Conservation (phyloP, 768 basidiomycete genomes). For the Amanita exitialis region DNA sequence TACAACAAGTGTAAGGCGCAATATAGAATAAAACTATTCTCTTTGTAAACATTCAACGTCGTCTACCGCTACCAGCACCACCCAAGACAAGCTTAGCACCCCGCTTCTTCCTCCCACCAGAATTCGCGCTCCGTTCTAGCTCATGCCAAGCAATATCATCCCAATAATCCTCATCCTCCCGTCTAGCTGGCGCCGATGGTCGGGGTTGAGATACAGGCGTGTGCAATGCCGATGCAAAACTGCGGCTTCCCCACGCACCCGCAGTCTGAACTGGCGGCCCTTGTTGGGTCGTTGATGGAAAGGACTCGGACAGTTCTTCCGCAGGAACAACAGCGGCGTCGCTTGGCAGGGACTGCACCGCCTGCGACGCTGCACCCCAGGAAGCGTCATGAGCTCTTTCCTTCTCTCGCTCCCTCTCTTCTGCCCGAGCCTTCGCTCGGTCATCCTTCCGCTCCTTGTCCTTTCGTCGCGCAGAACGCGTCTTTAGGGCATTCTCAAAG, state of each 20-base stretch:
- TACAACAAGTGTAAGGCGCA: constrained; percentile 15
- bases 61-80: constrained; percentile 43
- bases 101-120: constrained; percentile 49
- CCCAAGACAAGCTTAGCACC: constrained; percentile 60
- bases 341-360: neutral
- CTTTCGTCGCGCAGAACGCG: constrained; percentile 61
- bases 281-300: neutral
- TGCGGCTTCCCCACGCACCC: constrained; percentile 72
- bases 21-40: constrained; percentile 3
- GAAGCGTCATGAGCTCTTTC: constrained; percentile 15
- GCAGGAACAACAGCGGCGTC: neutral
- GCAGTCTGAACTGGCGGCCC: constrained; percentile 8
- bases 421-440: constrained; percentile 66
- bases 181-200: constrained; percentile 13
- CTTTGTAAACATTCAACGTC: constrained; percentile 23
- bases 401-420: constrained; percentile 65
- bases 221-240: constrained; percentile 74
- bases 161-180: constrained; percentile 52
- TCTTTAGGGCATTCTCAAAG: constrained; percentile 76
- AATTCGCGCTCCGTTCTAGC: constrained; percentile 44
- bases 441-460: constrained; percentile 86
- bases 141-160: constrained; percentile 80
- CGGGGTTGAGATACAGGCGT: constrained; percentile 26
- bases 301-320: neutral
- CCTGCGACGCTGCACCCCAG: neutral